phyloP scores from a whole-genome alignment of 331 rosid genomes.

The Pyracantha coccinea region DNA sequence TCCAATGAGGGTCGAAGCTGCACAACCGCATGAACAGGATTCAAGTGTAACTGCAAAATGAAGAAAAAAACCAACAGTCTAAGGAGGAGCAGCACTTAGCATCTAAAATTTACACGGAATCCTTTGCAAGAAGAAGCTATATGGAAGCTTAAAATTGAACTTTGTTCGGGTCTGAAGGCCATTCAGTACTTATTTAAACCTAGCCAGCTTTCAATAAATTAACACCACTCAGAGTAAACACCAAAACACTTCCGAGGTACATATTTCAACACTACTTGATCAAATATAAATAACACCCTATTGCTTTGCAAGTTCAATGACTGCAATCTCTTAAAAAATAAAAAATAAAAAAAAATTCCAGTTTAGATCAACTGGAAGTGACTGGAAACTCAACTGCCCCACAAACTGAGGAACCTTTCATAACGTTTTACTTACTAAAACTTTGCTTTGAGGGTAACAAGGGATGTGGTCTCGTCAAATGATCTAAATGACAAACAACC shows the following conservation, averaged over 20 bases:
- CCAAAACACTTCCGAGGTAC: neutral
- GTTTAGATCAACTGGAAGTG: neutral
- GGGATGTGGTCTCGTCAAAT: neutral
- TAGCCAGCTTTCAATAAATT: neutral
- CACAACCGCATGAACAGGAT: slow-evolving; percentile 63
- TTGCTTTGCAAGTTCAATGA: neutral
- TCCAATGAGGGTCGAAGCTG: slow-evolving; percentile 78
- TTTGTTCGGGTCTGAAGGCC: neutral
- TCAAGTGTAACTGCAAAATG: slow-evolving; percentile 82
- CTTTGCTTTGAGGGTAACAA: neutral
- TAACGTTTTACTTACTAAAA: neutral
- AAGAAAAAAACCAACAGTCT: slow-evolving; percentile 12
- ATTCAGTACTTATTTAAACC: neutral
- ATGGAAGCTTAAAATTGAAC: neutral
- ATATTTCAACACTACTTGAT: neutral
- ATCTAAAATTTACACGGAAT: neutral
- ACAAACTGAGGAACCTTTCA: neutral
- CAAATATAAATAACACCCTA: neutral
- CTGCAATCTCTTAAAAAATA: neutral
- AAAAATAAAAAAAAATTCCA: neutral
- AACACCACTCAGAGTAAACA: neutral
- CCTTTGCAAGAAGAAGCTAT: neutral
- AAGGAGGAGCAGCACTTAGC: neutral
- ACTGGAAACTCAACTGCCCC: neutral
- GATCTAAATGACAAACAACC: neutral